phyloP scores from a whole-genome alignment of 164 flowering plant genomes.

The Malania oleifera region DNA sequence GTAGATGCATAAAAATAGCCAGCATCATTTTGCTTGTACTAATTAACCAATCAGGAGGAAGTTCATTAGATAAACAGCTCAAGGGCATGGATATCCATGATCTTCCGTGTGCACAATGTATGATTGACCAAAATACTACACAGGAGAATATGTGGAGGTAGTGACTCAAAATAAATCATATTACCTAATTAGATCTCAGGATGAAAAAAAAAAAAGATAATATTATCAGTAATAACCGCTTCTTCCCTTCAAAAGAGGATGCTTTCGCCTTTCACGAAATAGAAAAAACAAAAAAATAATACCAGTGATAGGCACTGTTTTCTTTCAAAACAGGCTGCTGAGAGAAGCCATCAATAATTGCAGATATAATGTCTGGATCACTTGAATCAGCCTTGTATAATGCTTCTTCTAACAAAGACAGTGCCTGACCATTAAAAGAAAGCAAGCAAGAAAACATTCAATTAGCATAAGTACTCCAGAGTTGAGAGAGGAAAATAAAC shows the following conservation, averaged over 20 bases:
- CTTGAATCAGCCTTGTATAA: conserved; percentile 38
- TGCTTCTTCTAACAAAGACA: conserved; percentile 61
- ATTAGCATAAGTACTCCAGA: not conserved
- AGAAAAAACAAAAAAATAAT: not conserved
- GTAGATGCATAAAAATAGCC: too few species aligned
- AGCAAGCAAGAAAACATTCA: not conserved
- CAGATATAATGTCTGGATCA: conserved; percentile 44
- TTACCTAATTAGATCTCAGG: not conserved
- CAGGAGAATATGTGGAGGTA: too few species aligned
- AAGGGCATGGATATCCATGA: too few species aligned
- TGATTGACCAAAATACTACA: not conserved
- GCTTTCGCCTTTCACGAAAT: too few species aligned
- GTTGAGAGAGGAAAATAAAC: not conserved
- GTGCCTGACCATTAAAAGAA: conserved; percentile 35
- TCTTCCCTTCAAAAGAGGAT: too few species aligned
- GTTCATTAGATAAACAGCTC: too few species aligned
- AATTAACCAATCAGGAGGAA: too few species aligned
- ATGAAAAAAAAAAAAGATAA: too few species aligned
- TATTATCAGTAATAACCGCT: too few species aligned
- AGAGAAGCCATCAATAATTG: conserved; percentile 51
- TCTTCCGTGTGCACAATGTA: too few species aligned
- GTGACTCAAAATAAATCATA: too few species aligned
- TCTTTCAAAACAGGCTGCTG: conserved; percentile 54
- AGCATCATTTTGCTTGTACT: too few species aligned
- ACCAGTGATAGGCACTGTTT: conserved; percentile 59